Evolutionary conservation across 73 alveolate genomes (phyloP).

Genomic region (Vitrella brassicaformis): DNA sequence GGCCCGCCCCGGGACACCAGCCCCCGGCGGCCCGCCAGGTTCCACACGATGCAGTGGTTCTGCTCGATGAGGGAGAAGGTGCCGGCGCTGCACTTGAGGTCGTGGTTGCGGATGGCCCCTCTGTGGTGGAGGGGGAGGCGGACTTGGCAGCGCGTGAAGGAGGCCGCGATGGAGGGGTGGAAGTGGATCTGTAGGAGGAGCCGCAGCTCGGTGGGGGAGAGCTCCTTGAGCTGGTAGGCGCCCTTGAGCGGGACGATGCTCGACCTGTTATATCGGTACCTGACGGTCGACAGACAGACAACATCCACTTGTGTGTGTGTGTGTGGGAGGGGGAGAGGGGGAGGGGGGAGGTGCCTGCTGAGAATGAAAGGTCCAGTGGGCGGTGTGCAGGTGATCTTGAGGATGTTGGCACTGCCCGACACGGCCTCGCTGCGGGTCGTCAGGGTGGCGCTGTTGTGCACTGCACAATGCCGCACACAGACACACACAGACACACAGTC

Average conservation of each 20-base stretch:
- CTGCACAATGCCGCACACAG: neutral
- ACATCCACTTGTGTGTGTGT: too few relatives aligned
- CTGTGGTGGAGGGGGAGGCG: constrained; percentile 32
- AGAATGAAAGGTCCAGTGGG: constrained; percentile 29
- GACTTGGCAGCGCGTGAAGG: neutral
- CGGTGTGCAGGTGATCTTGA: constrained; percentile 17
- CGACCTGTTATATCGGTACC: too few relatives aligned
- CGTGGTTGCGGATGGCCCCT: constrained; percentile 20
- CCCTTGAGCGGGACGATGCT: too few relatives aligned
- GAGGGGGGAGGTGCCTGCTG: too few relatives aligned
- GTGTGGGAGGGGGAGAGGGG: too few relatives aligned
- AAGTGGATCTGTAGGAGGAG: constrained; percentile 11
- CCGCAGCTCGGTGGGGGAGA: constrained; percentile 26
- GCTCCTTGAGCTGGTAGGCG: constrained; percentile 36
- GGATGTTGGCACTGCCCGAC: too few relatives aligned
- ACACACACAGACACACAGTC: too few relatives aligned
- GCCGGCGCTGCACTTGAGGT: constrained; percentile 31
- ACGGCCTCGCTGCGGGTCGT: neutral
- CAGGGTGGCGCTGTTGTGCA: neutral
- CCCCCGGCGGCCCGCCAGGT: constrained; percentile 18
- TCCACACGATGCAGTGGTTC: constrained; percentile 33
- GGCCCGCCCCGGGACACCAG: constrained; percentile 7
- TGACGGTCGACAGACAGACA: too few relatives aligned
- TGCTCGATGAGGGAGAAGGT: constrained; percentile 27
- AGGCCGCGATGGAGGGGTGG: neutral